Conservation (phyloP, 768 basidiomycete genomes). For the Zangia roseola region DNA sequence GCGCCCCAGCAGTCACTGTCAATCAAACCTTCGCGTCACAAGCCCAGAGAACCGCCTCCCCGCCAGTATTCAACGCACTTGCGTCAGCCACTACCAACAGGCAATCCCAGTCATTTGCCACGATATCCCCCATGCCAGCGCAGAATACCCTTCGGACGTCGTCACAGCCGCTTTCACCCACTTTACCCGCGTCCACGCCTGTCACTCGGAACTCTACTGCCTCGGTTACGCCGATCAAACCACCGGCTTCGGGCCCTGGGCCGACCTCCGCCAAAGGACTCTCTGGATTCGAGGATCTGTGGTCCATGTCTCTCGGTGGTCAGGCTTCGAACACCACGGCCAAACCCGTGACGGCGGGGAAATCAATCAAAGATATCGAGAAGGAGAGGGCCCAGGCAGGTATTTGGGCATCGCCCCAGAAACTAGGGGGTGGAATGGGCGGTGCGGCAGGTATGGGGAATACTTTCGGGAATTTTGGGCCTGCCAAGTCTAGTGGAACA, state of each 20-base stretch:
- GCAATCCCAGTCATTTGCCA: conserved; percentile 20
- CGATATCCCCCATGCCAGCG: conserved; percentile 14
- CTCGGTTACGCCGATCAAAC: conserved; percentile 14
- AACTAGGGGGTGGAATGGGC: conserved; percentile 11
- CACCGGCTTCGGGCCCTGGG: conserved; percentile 13
- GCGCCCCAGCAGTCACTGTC: conserved; percentile 7
- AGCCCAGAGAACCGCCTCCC: conserved; percentile 14
- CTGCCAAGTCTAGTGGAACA: conserved; percentile 15
- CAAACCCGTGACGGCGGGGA: conserved; percentile 44
- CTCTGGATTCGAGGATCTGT: conserved; percentile 85
- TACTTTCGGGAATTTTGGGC: conserved; percentile 37
- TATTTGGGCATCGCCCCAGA: conserved; percentile 61
- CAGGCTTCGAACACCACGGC: conserved; percentile 26
- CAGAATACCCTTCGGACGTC: conserved; percentile 26
- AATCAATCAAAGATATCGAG: conserved; percentile 88
- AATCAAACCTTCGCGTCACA: conserved; percentile 11
- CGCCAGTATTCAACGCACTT: conserved; percentile 31
- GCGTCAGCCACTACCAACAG: conserved; percentile 26
- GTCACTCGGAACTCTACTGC: conserved; percentile 7
- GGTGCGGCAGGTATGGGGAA: conserved; percentile 12
- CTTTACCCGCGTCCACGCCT: conserved; percentile 9
- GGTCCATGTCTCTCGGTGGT: conserved; percentile 74
- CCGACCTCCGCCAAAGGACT: conserved; percentile 34
- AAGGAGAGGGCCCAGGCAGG: conserved; percentile 80
- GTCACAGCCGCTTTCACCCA: conserved; percentile 30